Evolutionary conservation across 176 grass and related monocot species (phyloP).

Genomic region (Oryza brachyantha): DNA sequence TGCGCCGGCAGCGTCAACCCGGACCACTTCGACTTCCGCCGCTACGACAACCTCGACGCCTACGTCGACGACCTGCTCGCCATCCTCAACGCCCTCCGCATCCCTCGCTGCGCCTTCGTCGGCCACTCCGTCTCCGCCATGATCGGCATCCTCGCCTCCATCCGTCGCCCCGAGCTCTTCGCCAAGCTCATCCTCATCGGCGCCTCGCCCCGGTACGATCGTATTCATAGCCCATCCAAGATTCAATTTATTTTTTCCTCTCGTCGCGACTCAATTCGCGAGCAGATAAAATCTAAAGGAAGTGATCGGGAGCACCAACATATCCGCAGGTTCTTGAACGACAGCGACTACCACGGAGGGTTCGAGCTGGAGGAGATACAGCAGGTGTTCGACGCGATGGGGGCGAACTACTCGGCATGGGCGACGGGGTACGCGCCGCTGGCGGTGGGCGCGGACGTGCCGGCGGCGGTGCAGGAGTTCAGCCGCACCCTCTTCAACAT

Average conservation of each 20-base stretch:
- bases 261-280: no score
- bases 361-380: constrained; percentile 84
- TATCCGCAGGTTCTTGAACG: constrained; percentile 73
- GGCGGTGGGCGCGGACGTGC: constrained; percentile 88
- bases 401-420: constrained; percentile 86
- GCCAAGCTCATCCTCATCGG: constrained; percentile 88
- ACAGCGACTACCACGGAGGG: constrained; percentile 80
- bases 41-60: constrained; percentile 78
- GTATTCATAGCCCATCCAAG: no score
- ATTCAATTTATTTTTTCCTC: no score
- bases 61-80: constrained; percentile 91
- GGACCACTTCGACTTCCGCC: constrained; percentile 89
- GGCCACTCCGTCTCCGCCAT: constrained; percentile 97
- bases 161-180: constrained; percentile 87
- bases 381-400: constrained; percentile 82
- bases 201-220: constrained; percentile 64
- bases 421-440: constrained; percentile 88
- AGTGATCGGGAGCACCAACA: neutral
- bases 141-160: constrained; percentile 90
- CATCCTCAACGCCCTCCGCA: constrained; percentile 69
- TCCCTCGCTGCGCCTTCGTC: constrained; percentile 79
- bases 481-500: constrained; percentile 99
- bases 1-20: constrained; percentile 97
- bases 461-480: constrained; percentile 87
- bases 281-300: neutral